Evolutionary conservation across 305 asterid species (phyloP).

Genomic region (Solanum chacoense): DNA sequence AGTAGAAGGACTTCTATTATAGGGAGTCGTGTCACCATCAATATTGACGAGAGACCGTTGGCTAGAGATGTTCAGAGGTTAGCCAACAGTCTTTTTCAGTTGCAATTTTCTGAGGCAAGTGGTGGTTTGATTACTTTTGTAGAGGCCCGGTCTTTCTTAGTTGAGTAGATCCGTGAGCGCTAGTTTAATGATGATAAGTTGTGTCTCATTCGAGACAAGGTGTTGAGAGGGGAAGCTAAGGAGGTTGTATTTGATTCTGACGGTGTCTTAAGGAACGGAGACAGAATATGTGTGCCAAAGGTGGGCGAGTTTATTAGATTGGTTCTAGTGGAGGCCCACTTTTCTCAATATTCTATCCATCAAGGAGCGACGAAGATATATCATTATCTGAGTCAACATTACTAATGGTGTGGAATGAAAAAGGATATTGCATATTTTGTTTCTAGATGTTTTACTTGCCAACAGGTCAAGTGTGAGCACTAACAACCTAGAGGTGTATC

Average conservation of each 20-base stretch:
- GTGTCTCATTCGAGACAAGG: background rate
- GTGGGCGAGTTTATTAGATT: background rate
- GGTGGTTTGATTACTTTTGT: background rate
- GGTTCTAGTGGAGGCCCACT: background rate
- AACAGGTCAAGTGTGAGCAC: background rate
- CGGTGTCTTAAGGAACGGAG: background rate
- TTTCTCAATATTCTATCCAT: background rate
- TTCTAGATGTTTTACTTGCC: background rate
- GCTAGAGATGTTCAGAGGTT: background rate
- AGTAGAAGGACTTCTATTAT: background rate
- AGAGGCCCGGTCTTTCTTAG: background rate
- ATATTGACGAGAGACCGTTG: background rate
- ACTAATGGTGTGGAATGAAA: background rate
- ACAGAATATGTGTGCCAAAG: background rate
- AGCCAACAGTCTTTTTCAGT: no score
- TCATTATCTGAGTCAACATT: background rate
- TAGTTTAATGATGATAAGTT: background rate
- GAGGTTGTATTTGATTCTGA: background rate
- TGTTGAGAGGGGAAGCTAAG: background rate
- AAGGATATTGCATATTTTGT: background rate
- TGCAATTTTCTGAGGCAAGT: background rate
- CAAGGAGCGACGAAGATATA: no score
- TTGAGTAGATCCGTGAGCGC: background rate
- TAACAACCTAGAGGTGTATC: background rate
- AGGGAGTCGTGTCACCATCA: background rate